Conservation (phyloP, 2,329 filamentous ascomycete species). For the Didymella segeticola region DNA sequence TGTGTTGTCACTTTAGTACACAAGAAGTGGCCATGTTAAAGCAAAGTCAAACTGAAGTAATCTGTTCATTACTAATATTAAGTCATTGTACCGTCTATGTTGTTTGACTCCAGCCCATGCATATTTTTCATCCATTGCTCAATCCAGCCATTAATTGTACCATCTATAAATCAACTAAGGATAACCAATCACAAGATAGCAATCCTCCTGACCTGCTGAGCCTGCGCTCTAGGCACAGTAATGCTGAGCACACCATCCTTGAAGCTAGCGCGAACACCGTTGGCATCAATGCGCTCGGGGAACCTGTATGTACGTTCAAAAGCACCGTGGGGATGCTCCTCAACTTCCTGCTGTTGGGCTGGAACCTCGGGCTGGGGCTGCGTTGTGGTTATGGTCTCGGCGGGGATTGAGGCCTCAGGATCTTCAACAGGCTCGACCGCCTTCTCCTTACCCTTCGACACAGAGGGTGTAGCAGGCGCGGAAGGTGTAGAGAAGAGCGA, state of each 20-base stretch:
- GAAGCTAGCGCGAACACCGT: conserved; percentile 66
- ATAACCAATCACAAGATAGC: conserved; percentile 42
- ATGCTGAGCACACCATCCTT: conserved; percentile 71
- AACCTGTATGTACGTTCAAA: conserved; percentile 75
- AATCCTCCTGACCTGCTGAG: conserved; percentile 35
- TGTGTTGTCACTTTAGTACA: no score
- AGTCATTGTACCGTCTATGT: background rate
- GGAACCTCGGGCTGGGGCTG: conserved; percentile 29
- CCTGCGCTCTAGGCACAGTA: conserved; percentile 66
- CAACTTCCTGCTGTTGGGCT: conserved; percentile 19
- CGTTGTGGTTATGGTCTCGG: conserved; percentile 25
- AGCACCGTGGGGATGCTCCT: conserved; percentile 69
- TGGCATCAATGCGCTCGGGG: conserved; percentile 68
- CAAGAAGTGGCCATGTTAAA: background rate
- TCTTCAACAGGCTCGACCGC: conserved; percentile 27
- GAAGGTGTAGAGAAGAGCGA: conserved; percentile 34
- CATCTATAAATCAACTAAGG: no score
- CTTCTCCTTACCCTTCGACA: conserved; percentile 39
- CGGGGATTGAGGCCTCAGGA: conserved; percentile 10
- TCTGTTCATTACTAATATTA: conserved; percentile 2
- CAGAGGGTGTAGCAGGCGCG: conserved; percentile 15
- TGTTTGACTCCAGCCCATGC: conserved; percentile 1
- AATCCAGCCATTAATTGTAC: no score
- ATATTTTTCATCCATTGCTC: background rate
- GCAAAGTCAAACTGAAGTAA: no score